Evolutionary conservation across 2,329 filamentous ascomycete genomes (phyloP).

Genomic region (Polychaeton citri): DNA sequence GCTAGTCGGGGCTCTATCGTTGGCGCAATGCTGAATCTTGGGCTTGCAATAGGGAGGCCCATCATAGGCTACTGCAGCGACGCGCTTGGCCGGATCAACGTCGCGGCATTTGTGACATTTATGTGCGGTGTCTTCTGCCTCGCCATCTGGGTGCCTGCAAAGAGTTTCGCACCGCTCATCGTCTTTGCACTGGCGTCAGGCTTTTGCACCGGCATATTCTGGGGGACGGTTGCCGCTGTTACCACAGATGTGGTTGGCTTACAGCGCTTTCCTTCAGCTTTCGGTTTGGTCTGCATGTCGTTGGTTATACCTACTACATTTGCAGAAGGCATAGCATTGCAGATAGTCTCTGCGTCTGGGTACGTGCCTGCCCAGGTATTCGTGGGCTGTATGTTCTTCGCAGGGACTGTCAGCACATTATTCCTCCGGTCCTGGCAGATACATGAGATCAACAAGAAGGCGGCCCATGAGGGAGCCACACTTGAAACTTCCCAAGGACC

Average conservation of each 20-base stretch:
- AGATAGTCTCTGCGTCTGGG: constrained; percentile 10
- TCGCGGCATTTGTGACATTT: constrained; percentile 11
- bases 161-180: constrained; percentile 10
- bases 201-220: constrained; percentile 13
- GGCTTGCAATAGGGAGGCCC: constrained; percentile 14
- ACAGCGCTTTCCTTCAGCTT: constrained; percentile 10
- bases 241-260: constrained; percentile 16
- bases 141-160: constrained; percentile 12
- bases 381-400: constrained; percentile 45
- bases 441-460: constrained; percentile 30
- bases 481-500: too few species aligned
- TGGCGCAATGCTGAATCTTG: constrained; percentile 13
- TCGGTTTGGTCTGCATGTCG: constrained; percentile 14
- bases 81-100: constrained; percentile 12
- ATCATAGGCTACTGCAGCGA: constrained; percentile 11
- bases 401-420: constrained; percentile 37
- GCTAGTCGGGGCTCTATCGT: constrained; percentile 12
- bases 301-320: constrained; percentile 14
- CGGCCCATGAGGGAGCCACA: not conserved
- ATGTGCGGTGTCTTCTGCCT: constrained; percentile 13
- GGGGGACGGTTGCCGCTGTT: constrained; percentile 14
- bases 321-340: constrained; percentile 14
- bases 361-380: constrained; percentile 46
- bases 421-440: constrained; percentile 47
- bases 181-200: constrained; percentile 11